These are phyloP conservation scores for Symbiodinium natans DNA, from an alignment of 73 alveolate species.

Conservation along the genomic window DNA sequence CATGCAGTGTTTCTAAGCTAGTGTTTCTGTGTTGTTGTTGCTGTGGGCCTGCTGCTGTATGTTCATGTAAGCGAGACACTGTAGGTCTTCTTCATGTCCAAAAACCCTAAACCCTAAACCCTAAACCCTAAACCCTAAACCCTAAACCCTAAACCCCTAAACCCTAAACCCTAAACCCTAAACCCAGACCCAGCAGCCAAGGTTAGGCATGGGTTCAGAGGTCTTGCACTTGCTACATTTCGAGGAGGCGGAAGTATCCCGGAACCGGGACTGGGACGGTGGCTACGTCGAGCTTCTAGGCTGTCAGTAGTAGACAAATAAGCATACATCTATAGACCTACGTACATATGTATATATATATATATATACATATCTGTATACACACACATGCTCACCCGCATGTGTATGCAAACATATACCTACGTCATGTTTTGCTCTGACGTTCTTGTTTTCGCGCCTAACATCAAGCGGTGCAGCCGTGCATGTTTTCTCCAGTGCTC, in stretches of 20 bases:
- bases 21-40: not conserved
- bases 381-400: not conserved
- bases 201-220: not conserved
- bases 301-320: not conserved
- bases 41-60: not conserved
- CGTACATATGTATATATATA: not conserved
- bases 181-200: not conserved
- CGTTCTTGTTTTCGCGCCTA: not conserved
- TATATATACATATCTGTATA: too few relatives aligned
- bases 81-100: not conserved
- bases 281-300: not conserved
- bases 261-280: not conserved
- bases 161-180: not conserved
- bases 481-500: not conserved
- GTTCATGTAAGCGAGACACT: not conserved
- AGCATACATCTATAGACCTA: not conserved
- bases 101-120: not conserved
- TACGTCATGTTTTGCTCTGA: not conserved
- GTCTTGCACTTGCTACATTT: not conserved
- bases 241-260: not conserved
- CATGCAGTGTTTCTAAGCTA: not conserved
- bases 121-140: not conserved
- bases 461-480: not conserved
- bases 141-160: not conserved
- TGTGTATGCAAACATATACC: not conserved